These are phyloP conservation scores for Stromatinia cepivora DNA, from an alignment of 2,329 filamentous ascomycete species.

Conservation along the genomic window DNA sequence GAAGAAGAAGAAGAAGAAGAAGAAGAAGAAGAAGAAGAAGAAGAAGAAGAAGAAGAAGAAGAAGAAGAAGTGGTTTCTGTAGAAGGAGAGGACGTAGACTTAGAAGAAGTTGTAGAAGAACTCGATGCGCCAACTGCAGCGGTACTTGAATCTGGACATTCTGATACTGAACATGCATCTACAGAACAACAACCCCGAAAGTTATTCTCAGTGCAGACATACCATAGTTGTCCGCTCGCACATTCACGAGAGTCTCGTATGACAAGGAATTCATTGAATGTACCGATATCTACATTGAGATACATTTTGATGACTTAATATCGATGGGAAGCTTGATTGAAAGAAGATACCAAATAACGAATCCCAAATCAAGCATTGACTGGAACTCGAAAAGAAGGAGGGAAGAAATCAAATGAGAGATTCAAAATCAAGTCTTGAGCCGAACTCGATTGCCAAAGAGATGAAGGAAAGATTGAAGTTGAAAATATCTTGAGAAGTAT, in stretches of 20 bases:
- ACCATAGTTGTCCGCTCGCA: slow-evolving; percentile 12
- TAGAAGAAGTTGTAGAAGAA: neutral
- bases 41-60: neutral
- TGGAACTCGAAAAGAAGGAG: neutral
- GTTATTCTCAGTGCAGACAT: slow-evolving; percentile 6
- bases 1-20: neutral
- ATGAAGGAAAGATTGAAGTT: neutral
- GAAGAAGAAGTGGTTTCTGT: neutral
- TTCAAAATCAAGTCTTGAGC: neutral
- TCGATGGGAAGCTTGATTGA: neutral
- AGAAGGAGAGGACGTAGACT: neutral
- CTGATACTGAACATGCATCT: slow-evolving; percentile 17
- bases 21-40: neutral
- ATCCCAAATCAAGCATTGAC: neutral
- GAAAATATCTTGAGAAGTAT: neutral
- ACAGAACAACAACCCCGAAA: slow-evolving; percentile 23
- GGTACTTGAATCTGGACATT: slow-evolving; percentile 17
- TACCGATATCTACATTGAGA: slow-evolving; percentile 1
- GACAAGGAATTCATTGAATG: slow-evolving; percentile 5
- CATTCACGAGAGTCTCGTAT: slow-evolving; percentile 20
- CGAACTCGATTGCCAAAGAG: neutral
- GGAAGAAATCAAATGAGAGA: neutral
- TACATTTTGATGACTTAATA: slow-evolving; percentile 15
- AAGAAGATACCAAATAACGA: neutral
- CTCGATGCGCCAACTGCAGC: slow-evolving; percentile 7